These are phyloP conservation scores for Heritiera littoralis DNA, from an alignment of 345 rosid species.

Conservation along the genomic window DNA sequence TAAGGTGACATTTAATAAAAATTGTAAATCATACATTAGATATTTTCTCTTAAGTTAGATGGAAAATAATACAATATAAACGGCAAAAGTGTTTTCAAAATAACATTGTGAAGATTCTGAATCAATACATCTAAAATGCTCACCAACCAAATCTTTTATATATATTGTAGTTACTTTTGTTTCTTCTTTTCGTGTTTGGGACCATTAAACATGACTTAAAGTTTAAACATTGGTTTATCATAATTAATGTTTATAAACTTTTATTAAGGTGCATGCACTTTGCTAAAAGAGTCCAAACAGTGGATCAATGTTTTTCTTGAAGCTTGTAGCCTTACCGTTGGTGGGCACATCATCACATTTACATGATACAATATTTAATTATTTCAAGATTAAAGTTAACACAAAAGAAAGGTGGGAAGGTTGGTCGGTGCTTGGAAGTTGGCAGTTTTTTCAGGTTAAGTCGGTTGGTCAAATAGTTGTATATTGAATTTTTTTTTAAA, in stretches of 20 bases:
- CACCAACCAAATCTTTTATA: not conserved
- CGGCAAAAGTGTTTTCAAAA: not conserved
- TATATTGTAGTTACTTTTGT: not conserved
- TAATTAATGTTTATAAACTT: no score
- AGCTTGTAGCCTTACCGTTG: slow-evolving; percentile 23
- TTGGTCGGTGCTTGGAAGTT: slow-evolving; percentile 31
- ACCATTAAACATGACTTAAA: not conserved
- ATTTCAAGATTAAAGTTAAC: not conserved
- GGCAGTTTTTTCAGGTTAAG: slow-evolving; percentile 49
- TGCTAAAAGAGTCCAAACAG: no score
- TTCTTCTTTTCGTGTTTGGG: not conserved
- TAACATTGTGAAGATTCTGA: no score
- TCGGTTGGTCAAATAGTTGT: slow-evolving; percentile 25
- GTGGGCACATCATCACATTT: not conserved
- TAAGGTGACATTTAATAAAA: no score
- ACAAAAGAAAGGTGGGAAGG: not conserved
- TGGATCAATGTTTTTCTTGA: not conserved
- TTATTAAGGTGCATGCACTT: no score
- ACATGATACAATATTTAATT: not conserved
- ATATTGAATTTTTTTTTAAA: slow-evolving; percentile 9
- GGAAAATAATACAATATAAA: no score
- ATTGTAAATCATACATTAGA: no score
- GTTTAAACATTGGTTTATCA: no score
- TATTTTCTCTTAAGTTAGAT: no score
- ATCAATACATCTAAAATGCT: no score